Base-by-base conservation (phyloP, 805 yeast genomes). In the Zygotorulaspora florentina region DNA sequence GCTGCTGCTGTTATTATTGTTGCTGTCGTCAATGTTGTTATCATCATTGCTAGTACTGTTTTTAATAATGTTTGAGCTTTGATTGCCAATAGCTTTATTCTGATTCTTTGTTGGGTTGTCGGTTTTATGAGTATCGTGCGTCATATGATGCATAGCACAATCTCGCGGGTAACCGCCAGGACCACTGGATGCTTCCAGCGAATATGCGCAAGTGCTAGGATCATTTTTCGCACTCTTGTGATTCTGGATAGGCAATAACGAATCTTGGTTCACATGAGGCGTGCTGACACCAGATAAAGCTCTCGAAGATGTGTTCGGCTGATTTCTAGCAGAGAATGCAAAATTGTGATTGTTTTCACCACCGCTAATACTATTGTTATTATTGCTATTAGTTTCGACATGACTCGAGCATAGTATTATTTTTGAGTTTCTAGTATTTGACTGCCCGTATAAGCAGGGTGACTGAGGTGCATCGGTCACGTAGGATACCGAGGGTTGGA, bases 391-490 rank as follows among this genome's bases (percentile, higher is more conserved):
- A 13, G 16, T 41, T 29, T 28, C 46, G 26, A 20, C 39, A 2
- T 36, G 17, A 27, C 17, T 35, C 35, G 36, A 30, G 10, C 31
- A 13, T n/a, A 8, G n/a, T 8, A 11, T n/a, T n/a, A 26, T n/a
- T 28, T 25, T 26, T 38, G 41, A 8, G 23, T 15, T n/a, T 27
- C 31, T 50, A 8, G 52, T 45, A 8, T 48, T 46, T 31, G 50
- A 35, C 33, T 48, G 25, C 25, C 25, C 25, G 25, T 20, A 20
- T 20, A 20, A 47, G 18, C 36, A 48, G 2, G 59, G 59, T 12
- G 59, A 56, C 11, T 38, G 46, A 7, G 51, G 47, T 16, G 44
- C 30, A 27, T 51, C 50, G 7, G 43, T 46, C 13, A 28, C 35
- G 18, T 27, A 41, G 20, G 54, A 33, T 28, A 16, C 30, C 12